Conservation (phyloP, 192 early-diverging fungal species). For the Endogone sp. region DNA sequence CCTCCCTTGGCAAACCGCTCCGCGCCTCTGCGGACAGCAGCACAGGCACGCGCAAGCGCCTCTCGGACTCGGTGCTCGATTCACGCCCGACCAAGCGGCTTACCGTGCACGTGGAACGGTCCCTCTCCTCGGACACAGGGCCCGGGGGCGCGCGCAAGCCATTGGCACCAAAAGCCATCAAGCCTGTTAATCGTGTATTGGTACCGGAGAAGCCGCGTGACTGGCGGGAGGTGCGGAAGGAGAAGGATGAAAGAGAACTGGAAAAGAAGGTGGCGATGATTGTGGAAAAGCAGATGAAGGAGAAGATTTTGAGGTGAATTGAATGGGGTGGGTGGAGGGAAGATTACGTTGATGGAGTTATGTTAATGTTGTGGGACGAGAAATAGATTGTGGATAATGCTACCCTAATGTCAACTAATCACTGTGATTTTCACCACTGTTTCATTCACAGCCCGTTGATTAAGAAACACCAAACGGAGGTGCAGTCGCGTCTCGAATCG, state of each 20-base stretch:
- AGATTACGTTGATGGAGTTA: no score
- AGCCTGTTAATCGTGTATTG: not conserved
- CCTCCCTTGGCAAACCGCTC: not conserved
- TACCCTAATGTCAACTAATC: not conserved
- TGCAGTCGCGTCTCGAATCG: constrained; percentile 16
- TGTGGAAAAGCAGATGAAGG: not conserved
- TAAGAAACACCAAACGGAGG: not conserved
- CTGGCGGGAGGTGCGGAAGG: not conserved
- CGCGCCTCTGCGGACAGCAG: not conserved
- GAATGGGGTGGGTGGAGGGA: not conserved
- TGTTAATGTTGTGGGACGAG: no score
- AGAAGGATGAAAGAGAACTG: not conserved
- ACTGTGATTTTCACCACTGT: not conserved
- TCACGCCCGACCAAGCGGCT: not conserved
- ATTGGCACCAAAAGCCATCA: not conserved
- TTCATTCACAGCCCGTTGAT: not conserved
- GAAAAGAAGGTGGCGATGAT: not conserved
- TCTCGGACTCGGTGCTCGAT: not conserved
- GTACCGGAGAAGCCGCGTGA: not conserved
- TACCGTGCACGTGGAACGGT: not conserved
- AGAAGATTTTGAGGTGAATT: not conserved
- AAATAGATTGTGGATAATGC: not conserved
- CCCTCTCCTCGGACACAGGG: not conserved
- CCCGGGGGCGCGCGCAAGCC: not conserved
- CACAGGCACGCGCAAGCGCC: not conserved